phyloP scores from a whole-genome alignment of 2,329 filamentous ascomycete genomes.

The Hypoxylon rubiginosum region DNA sequence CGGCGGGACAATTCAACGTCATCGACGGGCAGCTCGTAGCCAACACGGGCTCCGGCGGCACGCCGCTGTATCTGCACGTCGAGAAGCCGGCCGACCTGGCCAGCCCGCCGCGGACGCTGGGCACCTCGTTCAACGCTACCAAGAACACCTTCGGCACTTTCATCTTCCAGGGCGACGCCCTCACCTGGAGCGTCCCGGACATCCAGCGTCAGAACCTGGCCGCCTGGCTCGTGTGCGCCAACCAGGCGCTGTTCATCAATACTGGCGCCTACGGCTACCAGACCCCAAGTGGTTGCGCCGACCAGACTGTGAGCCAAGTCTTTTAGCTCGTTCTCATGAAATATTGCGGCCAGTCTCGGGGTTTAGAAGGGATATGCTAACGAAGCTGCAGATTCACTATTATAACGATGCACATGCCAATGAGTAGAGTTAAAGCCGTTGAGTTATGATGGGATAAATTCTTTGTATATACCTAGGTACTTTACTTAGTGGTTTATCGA shows the following conservation, averaged over 20 bases:
- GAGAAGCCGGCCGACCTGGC: constrained; percentile 61
- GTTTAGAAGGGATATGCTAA: constrained; percentile 9
- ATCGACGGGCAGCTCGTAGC: constrained; percentile 68
- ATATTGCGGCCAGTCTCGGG: too few relatives aligned
- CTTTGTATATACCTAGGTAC: background rate
- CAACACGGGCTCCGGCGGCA: constrained; percentile 56
- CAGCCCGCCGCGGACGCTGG: constrained; percentile 58
- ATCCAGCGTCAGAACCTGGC: constrained; percentile 67
- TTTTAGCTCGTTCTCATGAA: too few relatives aligned
- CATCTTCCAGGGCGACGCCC: constrained; percentile 68
- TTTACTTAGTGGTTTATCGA: background rate
- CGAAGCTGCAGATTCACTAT: constrained; percentile 32
- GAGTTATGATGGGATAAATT: background rate
- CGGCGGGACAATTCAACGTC: constrained; percentile 71
- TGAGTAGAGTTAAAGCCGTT: constrained; percentile 10
- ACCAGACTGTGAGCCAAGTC: constrained; percentile 65
- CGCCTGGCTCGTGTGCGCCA: constrained; percentile 70
- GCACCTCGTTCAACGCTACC: constrained; percentile 64
- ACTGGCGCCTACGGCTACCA: constrained; percentile 70
- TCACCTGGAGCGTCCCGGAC: constrained; percentile 65
- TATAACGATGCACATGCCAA: constrained; percentile 39
- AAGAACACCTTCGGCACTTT: constrained; percentile 69
- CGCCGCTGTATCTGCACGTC: constrained; percentile 62
- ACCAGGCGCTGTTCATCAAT: constrained; percentile 68
- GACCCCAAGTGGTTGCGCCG: constrained; percentile 69